phyloP scores from a whole-genome alignment of 768 basidiomycete genomes.

The Trametes punicea region DNA sequence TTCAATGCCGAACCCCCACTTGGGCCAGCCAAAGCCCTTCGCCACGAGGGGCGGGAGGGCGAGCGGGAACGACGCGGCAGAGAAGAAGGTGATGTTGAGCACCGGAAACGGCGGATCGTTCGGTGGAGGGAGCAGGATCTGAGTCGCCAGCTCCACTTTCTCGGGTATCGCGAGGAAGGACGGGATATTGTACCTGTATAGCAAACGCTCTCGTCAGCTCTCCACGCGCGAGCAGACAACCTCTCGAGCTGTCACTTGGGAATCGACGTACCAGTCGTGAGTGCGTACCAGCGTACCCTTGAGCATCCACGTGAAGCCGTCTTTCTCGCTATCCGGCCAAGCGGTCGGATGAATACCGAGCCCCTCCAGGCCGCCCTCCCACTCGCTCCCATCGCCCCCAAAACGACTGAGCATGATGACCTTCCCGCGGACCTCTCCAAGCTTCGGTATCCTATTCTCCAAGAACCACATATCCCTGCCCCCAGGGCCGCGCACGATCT shows the following conservation, averaged over 20 bases:
- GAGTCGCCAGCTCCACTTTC: constrained; percentile 60
- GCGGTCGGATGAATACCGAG: constrained; percentile 83
- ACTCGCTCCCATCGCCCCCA: constrained; percentile 62
- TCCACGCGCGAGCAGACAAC: background rate
- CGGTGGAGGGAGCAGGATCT: constrained; percentile 45
- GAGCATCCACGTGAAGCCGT: constrained; percentile 78
- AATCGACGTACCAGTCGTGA: constrained; percentile 72
- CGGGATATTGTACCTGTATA: constrained; percentile 69
- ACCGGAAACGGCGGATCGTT: constrained; percentile 37
- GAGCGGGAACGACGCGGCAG: constrained; percentile 77
- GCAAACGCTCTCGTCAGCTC: background rate
- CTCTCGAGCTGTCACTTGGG: background rate
- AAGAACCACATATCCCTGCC: constrained; percentile 72
- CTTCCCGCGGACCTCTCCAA: constrained; percentile 86
- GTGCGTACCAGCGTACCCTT: constrained; percentile 65
- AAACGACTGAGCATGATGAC: constrained; percentile 86
- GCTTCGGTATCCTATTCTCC: constrained; percentile 71
- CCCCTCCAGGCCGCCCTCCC: constrained; percentile 66
- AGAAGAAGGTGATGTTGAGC: constrained; percentile 76
- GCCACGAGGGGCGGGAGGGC: constrained; percentile 77
- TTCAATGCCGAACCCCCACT: constrained; percentile 72
- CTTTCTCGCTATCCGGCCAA: constrained; percentile 79
- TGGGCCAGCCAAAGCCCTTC: constrained; percentile 81
- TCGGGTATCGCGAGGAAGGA: constrained; percentile 83
- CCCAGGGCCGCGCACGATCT: constrained; percentile 55